Evolutionary conservation across 208 protist genomes (phyloP), one percentile per base, ranked within the genome.

Genomic region (Leptomonas pyrrhocoris): DNA sequence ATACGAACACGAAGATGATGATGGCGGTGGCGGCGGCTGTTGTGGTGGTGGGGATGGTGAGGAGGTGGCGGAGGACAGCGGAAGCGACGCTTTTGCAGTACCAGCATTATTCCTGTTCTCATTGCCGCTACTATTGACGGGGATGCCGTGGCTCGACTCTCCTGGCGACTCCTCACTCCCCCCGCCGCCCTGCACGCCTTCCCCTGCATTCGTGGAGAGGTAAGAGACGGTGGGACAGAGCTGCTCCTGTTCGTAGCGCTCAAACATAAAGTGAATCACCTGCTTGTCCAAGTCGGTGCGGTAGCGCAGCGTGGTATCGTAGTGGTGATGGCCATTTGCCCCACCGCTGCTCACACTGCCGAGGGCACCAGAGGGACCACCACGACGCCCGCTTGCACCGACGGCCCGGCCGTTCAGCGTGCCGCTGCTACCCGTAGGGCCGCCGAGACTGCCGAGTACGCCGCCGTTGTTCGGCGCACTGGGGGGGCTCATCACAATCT

Each of bases 191-290:
- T 57, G 16, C 56, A 1, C 67, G 12, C 27, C n/a, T 25, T 18
- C 54, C 23, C 31, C 65, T 25, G 28, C 23, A 16, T 15, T 18
- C 7, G 4, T 34, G 38, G 23, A 19, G 5, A 43, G 13, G 4
- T 15, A 18, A 0, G 54, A 54, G n/a, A n/a, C 51, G 6, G 71
- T 77, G 2, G 63, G 56, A 36, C 66, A 67, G 16, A 73, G 42
- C 70, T 77, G 70, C 66, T 81, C 77, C 5, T 75, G 70, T 19
- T 78, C 67, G 46, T 79, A 80, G 28, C 81, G 88, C 70, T 86
- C 74, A 70, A 95, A 90, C 73, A 91, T 88, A 42, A 95, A 93
- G 70, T 95, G 87, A 54, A 95, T 86, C 25, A 93, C 90, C 31
- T 74, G 75, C 80, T 95, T 95, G 57, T 95, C 84, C 1, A 95